These are phyloP conservation scores for Sporothrix phasma DNA, from an alignment of 2,329 filamentous ascomycete species.

Conservation along the genomic window DNA sequence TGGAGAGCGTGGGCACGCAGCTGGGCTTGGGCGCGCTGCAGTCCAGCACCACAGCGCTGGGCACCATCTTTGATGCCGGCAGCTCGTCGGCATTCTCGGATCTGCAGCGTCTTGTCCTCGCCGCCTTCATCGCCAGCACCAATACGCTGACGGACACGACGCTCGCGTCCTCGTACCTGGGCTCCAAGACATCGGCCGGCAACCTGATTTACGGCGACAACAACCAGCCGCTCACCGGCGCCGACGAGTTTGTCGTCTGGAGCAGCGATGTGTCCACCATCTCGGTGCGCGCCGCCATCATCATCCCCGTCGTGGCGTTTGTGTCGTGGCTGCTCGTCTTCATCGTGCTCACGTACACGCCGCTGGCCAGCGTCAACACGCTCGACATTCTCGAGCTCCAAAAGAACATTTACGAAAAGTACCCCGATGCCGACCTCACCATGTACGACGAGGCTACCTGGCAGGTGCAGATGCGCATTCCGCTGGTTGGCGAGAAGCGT, in stretches of 20 bases:
- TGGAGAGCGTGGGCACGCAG: constrained; percentile 18
- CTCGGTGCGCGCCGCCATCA: constrained; percentile 22
- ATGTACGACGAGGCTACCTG: constrained; percentile 13
- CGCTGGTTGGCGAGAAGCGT: neutral
- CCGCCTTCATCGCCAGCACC: constrained; percentile 22
- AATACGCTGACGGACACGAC: constrained; percentile 24
- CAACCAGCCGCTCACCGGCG: constrained; percentile 20
- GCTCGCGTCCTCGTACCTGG: constrained; percentile 15
- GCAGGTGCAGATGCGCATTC: constrained; percentile 8
- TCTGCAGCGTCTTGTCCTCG: constrained; percentile 23
- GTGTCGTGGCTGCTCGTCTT: constrained; percentile 17
- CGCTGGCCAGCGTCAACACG: constrained; percentile 12
- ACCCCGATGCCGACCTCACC: constrained; percentile 15
- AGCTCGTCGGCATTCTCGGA: constrained; percentile 22
- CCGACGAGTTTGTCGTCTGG: constrained; percentile 24
- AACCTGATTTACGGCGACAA: constrained; percentile 15
- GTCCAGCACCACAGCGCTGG: constrained; percentile 19
- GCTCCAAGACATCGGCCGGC: constrained; percentile 7
- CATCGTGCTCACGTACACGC: constrained; percentile 14
- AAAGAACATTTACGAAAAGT: constrained; percentile 17
- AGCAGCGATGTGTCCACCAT: constrained; percentile 22
- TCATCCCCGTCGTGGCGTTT: constrained; percentile 18
- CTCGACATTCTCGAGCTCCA: constrained; percentile 18
- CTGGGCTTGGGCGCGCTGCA: constrained; percentile 20
- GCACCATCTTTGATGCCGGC: constrained; percentile 22